These are phyloP conservation scores for Talaromyces atroroseus DNA, from an alignment of 2,329 filamentous ascomycete species.

Conservation along the genomic window DNA sequence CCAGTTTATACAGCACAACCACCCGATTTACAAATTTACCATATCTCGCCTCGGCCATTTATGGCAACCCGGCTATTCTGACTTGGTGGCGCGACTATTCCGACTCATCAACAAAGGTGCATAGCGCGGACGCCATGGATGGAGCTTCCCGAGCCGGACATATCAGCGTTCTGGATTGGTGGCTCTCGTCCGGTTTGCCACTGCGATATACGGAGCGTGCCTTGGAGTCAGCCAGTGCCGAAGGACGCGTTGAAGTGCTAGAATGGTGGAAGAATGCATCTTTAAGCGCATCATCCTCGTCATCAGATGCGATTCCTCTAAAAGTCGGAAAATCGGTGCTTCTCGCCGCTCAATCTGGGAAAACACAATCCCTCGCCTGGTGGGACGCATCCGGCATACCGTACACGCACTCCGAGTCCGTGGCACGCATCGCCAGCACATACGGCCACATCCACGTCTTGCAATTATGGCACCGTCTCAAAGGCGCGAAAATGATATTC, in stretches of 20 bases:
- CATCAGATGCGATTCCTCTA: constrained; percentile 49
- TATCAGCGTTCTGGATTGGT: constrained; percentile 83
- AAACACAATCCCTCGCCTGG: constrained; percentile 72
- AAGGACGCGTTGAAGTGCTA: constrained; percentile 77
- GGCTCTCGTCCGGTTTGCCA: constrained; percentile 73
- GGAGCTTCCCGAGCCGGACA: constrained; percentile 82
- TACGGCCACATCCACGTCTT: constrained; percentile 81
- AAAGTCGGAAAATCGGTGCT: constrained; percentile 82
- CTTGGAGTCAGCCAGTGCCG: constrained; percentile 78
- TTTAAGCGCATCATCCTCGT: constrained; percentile 50
- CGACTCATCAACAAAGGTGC: constrained; percentile 79
- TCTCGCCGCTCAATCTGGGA: constrained; percentile 76
- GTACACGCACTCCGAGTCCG: constrained; percentile 71
- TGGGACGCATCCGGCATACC: constrained; percentile 80
- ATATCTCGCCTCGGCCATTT: constrained; percentile 81
- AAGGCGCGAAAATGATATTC: constrained; percentile 72
- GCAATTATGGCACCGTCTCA: constrained; percentile 71
- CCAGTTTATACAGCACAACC: constrained; percentile 78
- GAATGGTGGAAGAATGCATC: constrained; percentile 86
- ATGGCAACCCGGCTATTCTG: constrained; percentile 75
- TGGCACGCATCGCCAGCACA: constrained; percentile 77
- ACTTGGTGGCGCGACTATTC: constrained; percentile 87
- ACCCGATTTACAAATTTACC: constrained; percentile 77
- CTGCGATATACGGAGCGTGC: constrained; percentile 82
- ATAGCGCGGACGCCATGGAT: constrained; percentile 78